These are phyloP conservation scores for Funneliformis mosseae DNA, from an alignment of 192 early-diverging fungal genomes.

Conservation along the genomic window DNA sequence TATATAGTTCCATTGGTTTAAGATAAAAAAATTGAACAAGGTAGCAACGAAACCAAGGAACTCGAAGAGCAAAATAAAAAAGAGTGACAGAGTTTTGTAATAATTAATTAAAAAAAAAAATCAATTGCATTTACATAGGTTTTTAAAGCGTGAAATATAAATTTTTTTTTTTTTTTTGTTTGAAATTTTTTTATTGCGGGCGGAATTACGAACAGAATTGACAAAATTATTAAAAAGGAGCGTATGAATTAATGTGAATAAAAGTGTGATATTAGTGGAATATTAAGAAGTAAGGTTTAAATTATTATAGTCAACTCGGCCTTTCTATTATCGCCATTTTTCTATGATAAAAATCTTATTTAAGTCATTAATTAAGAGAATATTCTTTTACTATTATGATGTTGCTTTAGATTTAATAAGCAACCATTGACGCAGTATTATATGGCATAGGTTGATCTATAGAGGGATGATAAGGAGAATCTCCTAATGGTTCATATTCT, in stretches of 20 bases:
- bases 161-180: not conserved
- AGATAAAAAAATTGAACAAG: not conserved
- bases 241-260: not conserved
- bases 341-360: not conserved
- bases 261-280: not conserved
- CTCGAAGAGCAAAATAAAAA: not conserved
- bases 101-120: not conserved
- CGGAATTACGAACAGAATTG: not conserved
- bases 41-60: not conserved
- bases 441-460: too few species aligned
- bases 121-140: not conserved
- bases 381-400: too few species aligned
- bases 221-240: not conserved
- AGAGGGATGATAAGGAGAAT: too few species aligned
- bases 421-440: too few species aligned
- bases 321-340: not conserved
- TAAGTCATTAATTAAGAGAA: too few species aligned
- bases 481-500: not conserved
- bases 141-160: not conserved
- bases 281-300: not conserved
- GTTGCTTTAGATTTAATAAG: not conserved
- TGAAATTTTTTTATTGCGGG: not conserved
- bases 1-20: not conserved
- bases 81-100: not conserved
- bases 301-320: not conserved